Evolutionary conservation across 352 stramenopile genomes (phyloP).

Genomic region (Phytophthora capsici): DNA sequence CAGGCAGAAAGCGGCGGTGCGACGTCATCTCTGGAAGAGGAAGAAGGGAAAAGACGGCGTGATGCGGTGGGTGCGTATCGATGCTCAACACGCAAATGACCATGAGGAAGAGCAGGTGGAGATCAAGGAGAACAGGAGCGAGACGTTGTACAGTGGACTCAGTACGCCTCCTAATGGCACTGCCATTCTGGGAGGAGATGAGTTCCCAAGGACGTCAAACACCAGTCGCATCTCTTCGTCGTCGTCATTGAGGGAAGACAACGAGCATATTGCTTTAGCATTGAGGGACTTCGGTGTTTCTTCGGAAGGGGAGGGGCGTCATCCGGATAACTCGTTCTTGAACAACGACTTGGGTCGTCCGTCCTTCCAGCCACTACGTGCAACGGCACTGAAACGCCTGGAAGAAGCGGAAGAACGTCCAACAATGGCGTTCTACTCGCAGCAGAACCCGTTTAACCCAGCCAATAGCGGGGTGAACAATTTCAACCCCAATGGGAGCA

Average conservation of each 20-base stretch:
- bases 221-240: slow-evolving; percentile 48
- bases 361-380: slow-evolving; percentile 76
- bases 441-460: slow-evolving; percentile 72
- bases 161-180: slow-evolving; percentile 55
- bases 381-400: slow-evolving; percentile 76
- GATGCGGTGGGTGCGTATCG: slow-evolving; percentile 86
- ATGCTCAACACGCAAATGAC: slow-evolving; percentile 45
- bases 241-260: slow-evolving; percentile 68
- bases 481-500: slow-evolving; percentile 23
- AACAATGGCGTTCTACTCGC: slow-evolving; percentile 73
- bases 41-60: slow-evolving; percentile 74
- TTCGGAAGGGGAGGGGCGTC: slow-evolving; percentile 30
- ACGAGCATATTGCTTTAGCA: slow-evolving; percentile 78
- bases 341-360: slow-evolving; percentile 49
- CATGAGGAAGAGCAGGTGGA: slow-evolving; percentile 37
- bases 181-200: slow-evolving; percentile 39
- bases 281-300: slow-evolving; percentile 78
- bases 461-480: slow-evolving; percentile 36
- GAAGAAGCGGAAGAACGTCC: slow-evolving; percentile 82
- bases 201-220: slow-evolving; percentile 30
- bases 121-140: slow-evolving; percentile 28
- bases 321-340: slow-evolving; percentile 49
- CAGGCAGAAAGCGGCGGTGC: slow-evolving; percentile 79
- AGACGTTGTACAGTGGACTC: slow-evolving; percentile 51
- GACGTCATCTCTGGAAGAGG: slow-evolving; percentile 77